These are phyloP conservation scores for Crithidia expoeki DNA, from an alignment of 208 protist genomes.

Conservation along the genomic window DNA sequence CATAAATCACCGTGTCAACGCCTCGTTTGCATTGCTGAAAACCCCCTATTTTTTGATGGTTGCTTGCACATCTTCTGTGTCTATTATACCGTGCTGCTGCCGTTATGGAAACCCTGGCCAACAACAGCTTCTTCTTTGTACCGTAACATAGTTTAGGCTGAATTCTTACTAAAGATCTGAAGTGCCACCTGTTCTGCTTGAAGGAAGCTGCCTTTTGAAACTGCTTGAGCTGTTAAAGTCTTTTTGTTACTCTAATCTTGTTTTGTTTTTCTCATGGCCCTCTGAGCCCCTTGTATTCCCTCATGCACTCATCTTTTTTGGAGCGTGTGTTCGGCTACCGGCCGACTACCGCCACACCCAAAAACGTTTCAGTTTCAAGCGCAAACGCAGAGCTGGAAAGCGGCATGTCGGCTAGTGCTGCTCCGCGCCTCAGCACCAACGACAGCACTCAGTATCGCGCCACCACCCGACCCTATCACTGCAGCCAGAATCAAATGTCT, in stretches of 20 bases:
- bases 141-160: no score
- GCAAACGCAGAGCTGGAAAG: neutral
- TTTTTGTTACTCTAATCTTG: neutral
- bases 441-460: conserved; percentile 29
- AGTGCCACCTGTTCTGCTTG: no score
- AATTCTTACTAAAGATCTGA: no score
- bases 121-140: no score
- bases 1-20: no score
- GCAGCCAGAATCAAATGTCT: conserved; percentile 21
- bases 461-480: conserved; percentile 34
- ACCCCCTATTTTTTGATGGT: no score
- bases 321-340: conserved; percentile 24
- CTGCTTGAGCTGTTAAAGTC: no score
- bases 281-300: neutral
- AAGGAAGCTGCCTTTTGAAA: no score
- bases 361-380: neutral
- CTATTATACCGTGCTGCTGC: neutral
- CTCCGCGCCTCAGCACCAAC: conserved; percentile 1
- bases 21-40: no score
- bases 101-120: no score
- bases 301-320: conserved; percentile 28
- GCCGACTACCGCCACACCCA: neutral
- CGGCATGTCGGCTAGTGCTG: conserved; percentile 3
- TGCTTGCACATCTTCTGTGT: no score
- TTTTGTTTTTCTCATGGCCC: neutral